Conservation (phyloP, 257 asterid species). For the Coffea canephora region DNA sequence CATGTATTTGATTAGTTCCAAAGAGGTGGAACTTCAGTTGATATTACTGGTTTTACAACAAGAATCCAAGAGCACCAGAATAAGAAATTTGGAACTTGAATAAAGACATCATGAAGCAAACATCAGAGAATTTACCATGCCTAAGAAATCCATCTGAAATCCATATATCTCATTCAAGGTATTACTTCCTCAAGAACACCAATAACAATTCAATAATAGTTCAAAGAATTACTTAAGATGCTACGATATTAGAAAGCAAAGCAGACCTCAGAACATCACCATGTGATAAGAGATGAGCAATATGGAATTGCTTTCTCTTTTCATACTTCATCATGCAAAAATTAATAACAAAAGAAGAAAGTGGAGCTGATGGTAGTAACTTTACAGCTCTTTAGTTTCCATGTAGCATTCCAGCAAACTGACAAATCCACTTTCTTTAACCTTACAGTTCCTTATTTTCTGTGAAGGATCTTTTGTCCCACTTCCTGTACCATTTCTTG, state of each 20-base stretch:
- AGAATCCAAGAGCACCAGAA: background rate
- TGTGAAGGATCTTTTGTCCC: no score
- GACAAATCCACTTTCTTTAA: no score
- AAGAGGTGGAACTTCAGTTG: background rate
- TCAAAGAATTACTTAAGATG: background rate
- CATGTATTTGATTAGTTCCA: conserved; percentile 8
- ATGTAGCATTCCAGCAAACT: no score
- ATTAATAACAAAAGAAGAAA: background rate
- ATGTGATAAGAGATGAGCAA: background rate
- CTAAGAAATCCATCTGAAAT: background rate
- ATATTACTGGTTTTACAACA: no score
- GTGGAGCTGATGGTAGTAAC: background rate
- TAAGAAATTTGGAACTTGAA: background rate
- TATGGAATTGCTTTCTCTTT: background rate
- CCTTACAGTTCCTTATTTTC: no score
- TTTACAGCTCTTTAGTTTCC: background rate
- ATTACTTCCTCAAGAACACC: background rate
- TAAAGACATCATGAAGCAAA: background rate
- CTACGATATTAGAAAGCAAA: background rate
- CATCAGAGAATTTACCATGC: background rate
- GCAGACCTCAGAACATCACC: no score
- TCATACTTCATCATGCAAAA: background rate
- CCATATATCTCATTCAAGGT: background rate
- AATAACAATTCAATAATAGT: background rate
- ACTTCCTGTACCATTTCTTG: no score